These are phyloP conservation scores for Cladosporium colombiae DNA, from an alignment of 2,329 filamentous ascomycete species.

Conservation along the genomic window DNA sequence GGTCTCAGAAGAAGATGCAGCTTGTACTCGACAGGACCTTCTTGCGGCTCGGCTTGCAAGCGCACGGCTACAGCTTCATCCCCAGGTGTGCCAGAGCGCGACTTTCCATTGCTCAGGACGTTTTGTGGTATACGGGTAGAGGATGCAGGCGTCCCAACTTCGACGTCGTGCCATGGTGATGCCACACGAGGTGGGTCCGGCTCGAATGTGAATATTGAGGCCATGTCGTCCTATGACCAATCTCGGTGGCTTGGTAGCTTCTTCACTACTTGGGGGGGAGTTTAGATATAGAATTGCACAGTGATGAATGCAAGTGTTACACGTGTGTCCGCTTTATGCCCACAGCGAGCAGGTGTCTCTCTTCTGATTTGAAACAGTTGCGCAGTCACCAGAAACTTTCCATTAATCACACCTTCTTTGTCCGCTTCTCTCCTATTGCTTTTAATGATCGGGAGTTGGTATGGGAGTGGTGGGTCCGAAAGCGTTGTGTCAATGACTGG, in stretches of 20 bases:
- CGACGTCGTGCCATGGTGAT: constrained; percentile 71
- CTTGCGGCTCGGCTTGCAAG: constrained; percentile 86
- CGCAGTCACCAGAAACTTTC: neutral
- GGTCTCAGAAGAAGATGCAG: constrained; percentile 82
- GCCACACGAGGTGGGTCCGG: constrained; percentile 82
- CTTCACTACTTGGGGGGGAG: neutral
- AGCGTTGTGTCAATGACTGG: constrained; percentile 49
- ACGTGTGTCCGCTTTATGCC: neutral
- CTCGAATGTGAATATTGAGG: constrained; percentile 95
- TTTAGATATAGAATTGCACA: neutral
- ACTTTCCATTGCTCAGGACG: constrained; percentile 8
- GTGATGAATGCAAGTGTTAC: neutral
- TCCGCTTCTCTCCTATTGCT: constrained; percentile 7
- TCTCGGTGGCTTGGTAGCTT: too few species aligned
- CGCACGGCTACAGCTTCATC: constrained; percentile 57
- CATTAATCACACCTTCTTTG: neutral
- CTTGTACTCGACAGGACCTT: constrained; percentile 96
- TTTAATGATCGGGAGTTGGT: constrained; percentile 53
- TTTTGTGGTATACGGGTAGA: constrained; percentile 21
- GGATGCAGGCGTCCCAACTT: constrained; percentile 14
- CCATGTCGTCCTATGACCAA: constrained; percentile 56
- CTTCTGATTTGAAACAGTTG: neutral
- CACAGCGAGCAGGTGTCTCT: neutral
- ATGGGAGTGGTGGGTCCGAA: constrained; percentile 52
- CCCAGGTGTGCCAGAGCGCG: neutral